phyloP scores from a whole-genome alignment of 371 early-diverging fungal species.

The Amoeboaphelidium occidentale region DNA sequence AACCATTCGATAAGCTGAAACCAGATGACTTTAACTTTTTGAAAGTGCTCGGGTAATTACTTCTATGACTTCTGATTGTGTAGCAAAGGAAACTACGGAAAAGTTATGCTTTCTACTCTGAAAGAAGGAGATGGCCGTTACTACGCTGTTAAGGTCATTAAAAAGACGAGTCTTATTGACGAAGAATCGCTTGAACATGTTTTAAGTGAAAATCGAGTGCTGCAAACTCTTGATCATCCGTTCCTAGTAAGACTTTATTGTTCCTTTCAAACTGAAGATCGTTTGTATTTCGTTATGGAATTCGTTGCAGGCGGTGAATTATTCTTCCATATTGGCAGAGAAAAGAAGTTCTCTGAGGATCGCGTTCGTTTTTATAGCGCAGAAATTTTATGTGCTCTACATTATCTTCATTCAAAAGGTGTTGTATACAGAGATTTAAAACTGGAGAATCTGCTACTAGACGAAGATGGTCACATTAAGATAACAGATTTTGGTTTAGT shows the following conservation, averaged over 20 bases:
- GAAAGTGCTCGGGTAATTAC: slow-evolving; percentile 7
- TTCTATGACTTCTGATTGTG: no score
- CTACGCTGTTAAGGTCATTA: slow-evolving; percentile 12
- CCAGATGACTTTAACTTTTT: neutral
- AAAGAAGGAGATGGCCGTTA: slow-evolving; percentile 1
- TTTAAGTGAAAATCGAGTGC: slow-evolving; percentile 9
- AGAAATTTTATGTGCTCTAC: slow-evolving; percentile 10
- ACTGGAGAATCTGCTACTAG: slow-evolving; percentile 6
- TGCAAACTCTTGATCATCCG: slow-evolving; percentile 8
- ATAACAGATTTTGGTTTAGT: slow-evolving; percentile 13
- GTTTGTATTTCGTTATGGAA: slow-evolving; percentile 15
- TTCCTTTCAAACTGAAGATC: slow-evolving; percentile 9
- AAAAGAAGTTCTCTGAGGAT: slow-evolving; percentile 2
- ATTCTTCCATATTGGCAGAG: slow-evolving; percentile 10
- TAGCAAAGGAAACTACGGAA: slow-evolving; percentile 10
- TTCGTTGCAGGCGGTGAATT: slow-evolving; percentile 21
- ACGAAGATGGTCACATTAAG: slow-evolving; percentile 11
- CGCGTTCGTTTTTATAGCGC: slow-evolving; percentile 9
- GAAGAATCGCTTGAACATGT: slow-evolving; percentile 3
- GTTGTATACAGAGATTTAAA: slow-evolving; percentile 10
- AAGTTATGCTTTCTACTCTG: slow-evolving; percentile 7
- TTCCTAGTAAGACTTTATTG: slow-evolving; percentile 11
- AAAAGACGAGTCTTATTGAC: slow-evolving; percentile 6
- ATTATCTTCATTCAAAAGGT: slow-evolving; percentile 11
- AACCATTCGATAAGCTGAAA: neutral